Evolutionary conservation across 768 basidiomycete genomes (phyloP).

Genomic region (Suillus lakei): DNA sequence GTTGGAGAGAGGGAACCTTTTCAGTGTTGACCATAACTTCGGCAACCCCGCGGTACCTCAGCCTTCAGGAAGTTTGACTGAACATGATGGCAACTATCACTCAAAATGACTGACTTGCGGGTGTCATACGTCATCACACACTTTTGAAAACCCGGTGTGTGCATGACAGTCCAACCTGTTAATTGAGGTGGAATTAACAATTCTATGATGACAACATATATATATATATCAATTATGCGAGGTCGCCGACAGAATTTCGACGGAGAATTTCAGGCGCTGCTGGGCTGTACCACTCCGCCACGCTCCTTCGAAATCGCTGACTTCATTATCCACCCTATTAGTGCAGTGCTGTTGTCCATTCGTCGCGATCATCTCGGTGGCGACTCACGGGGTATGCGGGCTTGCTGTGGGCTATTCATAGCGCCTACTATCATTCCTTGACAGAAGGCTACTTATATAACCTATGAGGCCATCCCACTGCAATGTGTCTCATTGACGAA

Average conservation of each 20-base stretch:
- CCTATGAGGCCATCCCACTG: too few species aligned
- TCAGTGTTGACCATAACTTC: neutral
- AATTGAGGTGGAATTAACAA: neutral
- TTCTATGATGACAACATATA: neutral
- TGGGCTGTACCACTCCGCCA: neutral
- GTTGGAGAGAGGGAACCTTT: neutral
- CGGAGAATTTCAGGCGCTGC: neutral
- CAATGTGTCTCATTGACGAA: neutral
- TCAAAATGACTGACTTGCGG: neutral
- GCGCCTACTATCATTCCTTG: neutral
- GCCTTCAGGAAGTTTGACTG: neutral
- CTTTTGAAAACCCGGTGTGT: neutral
- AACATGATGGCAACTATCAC: neutral
- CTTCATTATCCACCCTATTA: neutral
- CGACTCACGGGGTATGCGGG: neutral
- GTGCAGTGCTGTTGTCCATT: neutral
- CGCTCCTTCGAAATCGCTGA: neutral
- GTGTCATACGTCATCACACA: neutral
- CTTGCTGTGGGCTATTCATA: constrained; percentile 8
- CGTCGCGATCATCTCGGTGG: neutral
- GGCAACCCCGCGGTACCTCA: neutral
- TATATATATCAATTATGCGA: neutral
- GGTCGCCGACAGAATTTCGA: neutral
- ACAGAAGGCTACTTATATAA: neutral
- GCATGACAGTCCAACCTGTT: neutral